Evolutionary conservation across 1,284 basidiomycete species (phyloP).

Genomic region (Cryptococcus hybrid): DNA sequence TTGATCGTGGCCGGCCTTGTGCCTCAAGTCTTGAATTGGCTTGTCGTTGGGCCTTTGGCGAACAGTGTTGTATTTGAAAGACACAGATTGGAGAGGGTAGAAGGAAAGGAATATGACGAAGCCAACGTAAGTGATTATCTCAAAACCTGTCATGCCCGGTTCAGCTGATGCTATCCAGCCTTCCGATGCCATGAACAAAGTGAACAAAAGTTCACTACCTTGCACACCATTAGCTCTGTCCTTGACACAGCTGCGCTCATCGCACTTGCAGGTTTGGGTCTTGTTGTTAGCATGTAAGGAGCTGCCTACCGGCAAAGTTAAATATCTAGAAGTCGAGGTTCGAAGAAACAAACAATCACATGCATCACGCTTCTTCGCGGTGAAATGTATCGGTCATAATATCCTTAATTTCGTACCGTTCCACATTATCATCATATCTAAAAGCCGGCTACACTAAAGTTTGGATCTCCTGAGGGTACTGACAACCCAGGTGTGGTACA

Average conservation of each 20-base stretch:
- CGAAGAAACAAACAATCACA: too few relatives aligned
- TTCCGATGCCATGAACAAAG: slow-evolving; percentile 64
- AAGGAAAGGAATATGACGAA: slow-evolving; percentile 66
- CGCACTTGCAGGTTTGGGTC: slow-evolving; percentile 65
- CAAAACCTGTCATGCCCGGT: neutral
- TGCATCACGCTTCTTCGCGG: too few relatives aligned
- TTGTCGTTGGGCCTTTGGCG: slow-evolving; percentile 44
- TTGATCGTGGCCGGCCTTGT: slow-evolving; percentile 57
- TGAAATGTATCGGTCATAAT: too few relatives aligned
- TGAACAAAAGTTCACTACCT: slow-evolving; percentile 64
- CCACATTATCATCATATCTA: too few relatives aligned
- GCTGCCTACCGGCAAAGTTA: too few relatives aligned
- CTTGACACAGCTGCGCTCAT: slow-evolving; percentile 64
- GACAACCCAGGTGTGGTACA: too few relatives aligned
- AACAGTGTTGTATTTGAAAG: slow-evolving; percentile 63
- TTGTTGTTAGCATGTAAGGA: slow-evolving; percentile 53
- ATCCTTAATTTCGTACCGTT: too few relatives aligned
- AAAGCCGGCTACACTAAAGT: too few relatives aligned
- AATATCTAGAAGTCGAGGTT: too few relatives aligned
- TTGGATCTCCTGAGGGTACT: too few relatives aligned
- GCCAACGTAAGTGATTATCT: slow-evolving; percentile 56
- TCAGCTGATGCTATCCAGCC: slow-evolving; percentile 52
- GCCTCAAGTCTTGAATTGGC: slow-evolving; percentile 53
- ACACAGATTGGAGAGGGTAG: slow-evolving; percentile 68
- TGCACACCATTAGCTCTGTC: slow-evolving; percentile 62